A percentile compares a stretch with the other conserved stretches of the same genome.
These are phyloP conservation scores for Paspalum vaginatum DNA, from an alignment of 176 grass and related monocot species.

Conservation along the genomic window DNA sequence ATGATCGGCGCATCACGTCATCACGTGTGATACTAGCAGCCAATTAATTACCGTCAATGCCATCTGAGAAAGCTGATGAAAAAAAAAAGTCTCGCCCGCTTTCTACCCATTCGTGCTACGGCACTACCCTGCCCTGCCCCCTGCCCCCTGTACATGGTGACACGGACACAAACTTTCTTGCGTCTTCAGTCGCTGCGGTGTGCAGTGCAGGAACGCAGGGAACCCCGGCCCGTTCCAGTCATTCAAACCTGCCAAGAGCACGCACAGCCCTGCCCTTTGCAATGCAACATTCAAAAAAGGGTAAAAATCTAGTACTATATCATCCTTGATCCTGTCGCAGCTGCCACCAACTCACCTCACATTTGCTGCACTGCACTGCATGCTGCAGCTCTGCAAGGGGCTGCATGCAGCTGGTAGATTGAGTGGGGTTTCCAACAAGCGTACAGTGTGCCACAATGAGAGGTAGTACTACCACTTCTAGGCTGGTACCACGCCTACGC, in stretches of 20 bases:
- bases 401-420: constrained; percentile 37
- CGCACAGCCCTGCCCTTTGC: no score
- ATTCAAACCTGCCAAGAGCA: constrained; percentile 14
- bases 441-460: neutral
- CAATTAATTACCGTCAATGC: no score
- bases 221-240: neutral
- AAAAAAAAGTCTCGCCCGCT: no score
- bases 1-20: no score
- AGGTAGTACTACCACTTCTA: no score
- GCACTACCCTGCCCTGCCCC: no score
- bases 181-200: neutral
- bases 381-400: neutral
- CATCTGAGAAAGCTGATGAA: no score
- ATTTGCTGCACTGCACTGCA: constrained; percentile 8
- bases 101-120: no score
- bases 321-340: no score
- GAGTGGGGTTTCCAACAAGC: constrained; percentile 51
- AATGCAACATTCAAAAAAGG: no score
- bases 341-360: constrained; percentile 26
- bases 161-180: neutral
- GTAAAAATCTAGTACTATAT: no score
- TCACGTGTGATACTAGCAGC: no score
- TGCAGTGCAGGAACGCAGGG: neutral
- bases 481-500: neutral
- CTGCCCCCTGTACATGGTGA: neutral